Evolutionary conservation across 2,329 filamentous ascomycete genomes (phyloP).

Genomic region (Fusarium veterinarium): DNA sequence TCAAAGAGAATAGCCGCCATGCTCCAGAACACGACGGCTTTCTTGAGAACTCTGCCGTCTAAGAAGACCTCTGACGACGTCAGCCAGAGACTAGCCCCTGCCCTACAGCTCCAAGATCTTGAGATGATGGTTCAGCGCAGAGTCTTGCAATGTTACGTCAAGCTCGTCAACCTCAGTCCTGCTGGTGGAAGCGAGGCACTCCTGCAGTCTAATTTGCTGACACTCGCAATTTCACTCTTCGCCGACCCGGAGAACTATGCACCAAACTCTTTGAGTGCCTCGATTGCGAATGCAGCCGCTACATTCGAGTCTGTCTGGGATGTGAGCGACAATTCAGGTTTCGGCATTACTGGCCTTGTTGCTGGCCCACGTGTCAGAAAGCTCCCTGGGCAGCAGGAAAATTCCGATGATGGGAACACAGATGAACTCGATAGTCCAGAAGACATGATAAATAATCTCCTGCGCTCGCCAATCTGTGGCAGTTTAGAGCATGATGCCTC

Average conservation of each 20-base stretch:
- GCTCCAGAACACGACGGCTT: slow-evolving; percentile 93
- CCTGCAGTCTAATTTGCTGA: slow-evolving; percentile 90
- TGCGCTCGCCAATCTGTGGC: slow-evolving; percentile 79
- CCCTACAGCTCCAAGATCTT: slow-evolving; percentile 88
- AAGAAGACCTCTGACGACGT: slow-evolving; percentile 91
- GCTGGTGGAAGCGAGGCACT: slow-evolving; percentile 86
- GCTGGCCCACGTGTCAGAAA: slow-evolving; percentile 78
- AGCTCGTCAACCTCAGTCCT: slow-evolving; percentile 88
- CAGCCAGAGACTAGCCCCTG: slow-evolving; percentile 82
- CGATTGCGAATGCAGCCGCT: slow-evolving; percentile 89
- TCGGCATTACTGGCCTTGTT: slow-evolving; percentile 89
- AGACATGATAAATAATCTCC: slow-evolving; percentile 69
- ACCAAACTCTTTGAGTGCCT: slow-evolving; percentile 85
- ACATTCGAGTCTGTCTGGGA: slow-evolving; percentile 97
- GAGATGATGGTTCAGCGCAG: slow-evolving; percentile 93
- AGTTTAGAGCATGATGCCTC: slow-evolving; percentile 92
- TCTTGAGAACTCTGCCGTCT: slow-evolving; percentile 83
- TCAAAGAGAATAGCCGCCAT: slow-evolving; percentile 92
- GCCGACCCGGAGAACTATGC: slow-evolving; percentile 92
- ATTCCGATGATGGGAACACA: slow-evolving; percentile 53
- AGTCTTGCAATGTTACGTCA: slow-evolving; percentile 94
- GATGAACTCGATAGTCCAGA: slow-evolving; percentile 70
- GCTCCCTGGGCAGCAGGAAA: slow-evolving; percentile 75
- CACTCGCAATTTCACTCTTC: slow-evolving; percentile 89
- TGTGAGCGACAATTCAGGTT: slow-evolving; percentile 91